Evolutionary conservation across 2,329 filamentous ascomycete species (phyloP), one percentile per base, ranked within the genome.

Genomic region (Hymenoscyphus albidus): DNA sequence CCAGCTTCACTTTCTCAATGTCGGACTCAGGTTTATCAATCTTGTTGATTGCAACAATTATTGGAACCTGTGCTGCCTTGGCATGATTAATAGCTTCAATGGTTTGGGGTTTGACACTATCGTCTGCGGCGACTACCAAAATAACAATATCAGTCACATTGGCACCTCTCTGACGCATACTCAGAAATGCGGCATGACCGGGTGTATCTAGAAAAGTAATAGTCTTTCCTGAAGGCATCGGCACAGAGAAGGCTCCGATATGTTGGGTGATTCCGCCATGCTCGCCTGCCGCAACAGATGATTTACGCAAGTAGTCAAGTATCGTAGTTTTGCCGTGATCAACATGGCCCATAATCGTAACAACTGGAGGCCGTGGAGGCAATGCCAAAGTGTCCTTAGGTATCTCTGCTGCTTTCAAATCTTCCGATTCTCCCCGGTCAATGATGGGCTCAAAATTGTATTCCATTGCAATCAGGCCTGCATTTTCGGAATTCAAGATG

Each of bases 341-440:
- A 71, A 99, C 95, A 70, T 99, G 95, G 2, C 95, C 95, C 96
- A 99, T 99, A 74, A 99, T 99, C 0, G 96, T 98, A 48, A 99
- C 93, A 42, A 99, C 92, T 0, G 95, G 96, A 7, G 95, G 94
- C 16, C 96, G 86, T 40, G 81, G 77, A 1, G 93, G 92, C 7
- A 97, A 78, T 14, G 77, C 71, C 0, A 89, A 86, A 59, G 81
- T 83, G 75, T 94, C 91, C 72, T 88, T 87, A 9, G 86, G 85
- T 32, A 83, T 79, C 1, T 92, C 88, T 12, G 88, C 85, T 31
- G 90, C 83, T 67, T 83, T 84, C 48, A 99, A 78, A 76, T 99
- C 94, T 56, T 87, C 81, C 1, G 79, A 76, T 58, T 89, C 86
- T 18, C 81, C 88, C 72, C 75, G 82, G 64, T 92, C 88, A 31